phyloP scores from a whole-genome alignment of 2,329 filamentous ascomycete genomes.

The Tolypocladium cylindrosporum region DNA sequence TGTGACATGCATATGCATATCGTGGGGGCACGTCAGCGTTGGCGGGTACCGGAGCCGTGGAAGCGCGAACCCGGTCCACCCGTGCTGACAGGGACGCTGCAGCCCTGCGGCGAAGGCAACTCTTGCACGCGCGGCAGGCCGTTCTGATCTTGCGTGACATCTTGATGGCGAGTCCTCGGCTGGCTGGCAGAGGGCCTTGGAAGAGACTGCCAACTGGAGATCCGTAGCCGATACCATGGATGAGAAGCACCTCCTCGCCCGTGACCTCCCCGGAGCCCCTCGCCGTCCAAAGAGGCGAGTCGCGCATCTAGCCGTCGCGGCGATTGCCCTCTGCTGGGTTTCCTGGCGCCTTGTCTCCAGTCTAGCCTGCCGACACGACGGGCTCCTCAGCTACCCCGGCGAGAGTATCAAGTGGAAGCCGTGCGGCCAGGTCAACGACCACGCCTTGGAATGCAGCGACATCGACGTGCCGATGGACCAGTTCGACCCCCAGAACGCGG shows the following conservation, averaged over 20 bases:
- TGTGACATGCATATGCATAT: neutral
- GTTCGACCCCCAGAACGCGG: conserved; percentile 21
- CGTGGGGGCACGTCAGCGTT: neutral
- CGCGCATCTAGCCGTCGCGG: neutral
- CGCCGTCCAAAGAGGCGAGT: neutral
- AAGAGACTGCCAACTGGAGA: neutral
- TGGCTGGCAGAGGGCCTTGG: neutral
- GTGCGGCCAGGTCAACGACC: conserved; percentile 27
- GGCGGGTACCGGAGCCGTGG: neutral
- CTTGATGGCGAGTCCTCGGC: neutral
- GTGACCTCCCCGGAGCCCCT: neutral
- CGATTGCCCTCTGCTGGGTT: neutral
- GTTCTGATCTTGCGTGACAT: neutral
- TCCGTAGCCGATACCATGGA: neutral
- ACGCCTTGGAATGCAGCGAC: conserved; percentile 29
- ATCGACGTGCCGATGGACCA: conserved; percentile 37
- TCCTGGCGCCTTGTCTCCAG: neutral
- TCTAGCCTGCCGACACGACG: neutral
- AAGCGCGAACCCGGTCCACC: neutral
- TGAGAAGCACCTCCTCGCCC: neutral
- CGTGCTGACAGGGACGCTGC: neutral
- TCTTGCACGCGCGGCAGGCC: neutral
- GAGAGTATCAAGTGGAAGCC: conserved; percentile 27
- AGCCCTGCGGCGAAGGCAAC: neutral
- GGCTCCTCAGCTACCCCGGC: conserved; percentile 15